These are phyloP conservation scores for Phyllosticta ampelicida DNA, from an alignment of 2,329 filamentous ascomycete species.

Conservation along the genomic window DNA sequence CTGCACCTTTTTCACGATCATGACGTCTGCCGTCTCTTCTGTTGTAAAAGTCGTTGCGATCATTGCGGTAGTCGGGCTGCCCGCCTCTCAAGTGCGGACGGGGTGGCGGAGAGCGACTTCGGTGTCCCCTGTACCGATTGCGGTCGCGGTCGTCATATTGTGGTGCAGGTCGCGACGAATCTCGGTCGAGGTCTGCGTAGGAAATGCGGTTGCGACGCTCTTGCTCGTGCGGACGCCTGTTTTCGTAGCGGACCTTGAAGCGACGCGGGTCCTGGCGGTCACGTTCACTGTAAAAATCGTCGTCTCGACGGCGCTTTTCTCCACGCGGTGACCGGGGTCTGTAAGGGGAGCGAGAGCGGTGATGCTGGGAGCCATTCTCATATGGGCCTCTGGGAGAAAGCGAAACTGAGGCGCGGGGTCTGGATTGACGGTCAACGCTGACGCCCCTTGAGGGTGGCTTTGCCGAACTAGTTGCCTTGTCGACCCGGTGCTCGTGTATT, in stretches of 20 bases:
- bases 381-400: slow-evolving; percentile 13
- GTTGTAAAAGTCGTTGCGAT: neutral
- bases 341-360: slow-evolving; percentile 13
- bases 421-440: slow-evolving; percentile 88
- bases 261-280: slow-evolving; percentile 47
- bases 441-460: slow-evolving; percentile 62
- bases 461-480: slow-evolving; percentile 74
- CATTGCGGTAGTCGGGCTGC: slow-evolving; percentile 16
- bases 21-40: slow-evolving; percentile 3
- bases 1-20: slow-evolving; percentile 5
- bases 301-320: slow-evolving; percentile 56
- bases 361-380: slow-evolving; percentile 38
- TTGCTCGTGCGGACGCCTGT: slow-evolving; percentile 25
- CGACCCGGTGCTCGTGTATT: slow-evolving; percentile 52
- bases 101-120: slow-evolving; percentile 11
- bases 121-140: slow-evolving; percentile 12
- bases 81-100: slow-evolving; percentile 25
- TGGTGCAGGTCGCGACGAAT: neutral
- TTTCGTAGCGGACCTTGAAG: slow-evolving; percentile 54
- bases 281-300: slow-evolving; percentile 39
- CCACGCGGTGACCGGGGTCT: slow-evolving; percentile 17
- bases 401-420: slow-evolving; percentile 24
- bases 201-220: slow-evolving; percentile 31
- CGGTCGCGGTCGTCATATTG: slow-evolving; percentile 9
- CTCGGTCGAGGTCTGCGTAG: slow-evolving; percentile 43